Percentiles rank a stretch among this genome's conserved stretches.
phyloP scores from a whole-genome alignment of 1,284 basidiomycete genomes.

The Microbotryum silenes-acaulis region DNA sequence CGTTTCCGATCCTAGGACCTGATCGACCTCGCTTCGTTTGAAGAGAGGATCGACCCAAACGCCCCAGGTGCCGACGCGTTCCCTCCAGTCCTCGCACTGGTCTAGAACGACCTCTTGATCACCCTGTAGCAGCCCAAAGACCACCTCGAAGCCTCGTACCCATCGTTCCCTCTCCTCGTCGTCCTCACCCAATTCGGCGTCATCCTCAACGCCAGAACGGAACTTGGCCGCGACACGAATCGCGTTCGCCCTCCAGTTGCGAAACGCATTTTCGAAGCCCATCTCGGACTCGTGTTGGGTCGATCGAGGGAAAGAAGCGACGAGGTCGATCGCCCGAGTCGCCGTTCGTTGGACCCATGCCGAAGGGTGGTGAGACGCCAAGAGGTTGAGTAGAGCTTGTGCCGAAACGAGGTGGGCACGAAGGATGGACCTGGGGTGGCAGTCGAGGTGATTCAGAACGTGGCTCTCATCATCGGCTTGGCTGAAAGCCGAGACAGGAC shows the following conservation, averaged over 20 bases:
- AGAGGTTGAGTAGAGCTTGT: conserved; percentile 58
- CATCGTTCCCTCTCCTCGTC: conserved; percentile 61
- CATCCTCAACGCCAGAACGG: conserved; percentile 39
- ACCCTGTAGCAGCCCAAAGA: conserved; percentile 62
- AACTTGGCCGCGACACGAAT: conserved; percentile 46
- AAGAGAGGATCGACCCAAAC: conserved; percentile 75
- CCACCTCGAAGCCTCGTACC: conserved; percentile 63
- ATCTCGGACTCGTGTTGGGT: conserved; percentile 70
- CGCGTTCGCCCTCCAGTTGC: conserved; percentile 52
- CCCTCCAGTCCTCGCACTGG: conserved; percentile 82
- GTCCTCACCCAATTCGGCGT: conserved; percentile 5
- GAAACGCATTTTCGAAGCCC: conserved; percentile 61
- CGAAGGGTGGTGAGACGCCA: conserved; percentile 53
- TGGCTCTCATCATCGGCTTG: too few species aligned
- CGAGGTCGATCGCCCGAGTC: conserved; percentile 54
- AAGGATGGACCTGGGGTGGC: conserved; percentile 54
- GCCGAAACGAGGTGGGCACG: conserved; percentile 72
- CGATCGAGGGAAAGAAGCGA: conserved; percentile 66
- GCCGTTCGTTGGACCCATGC: conserved; percentile 57
- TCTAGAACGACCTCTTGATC: conserved; percentile 57
- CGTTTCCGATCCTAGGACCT: conserved; percentile 11
- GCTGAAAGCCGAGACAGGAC: background rate
- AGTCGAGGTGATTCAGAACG: too few species aligned
- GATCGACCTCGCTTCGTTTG: conserved; percentile 72
- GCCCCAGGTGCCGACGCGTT: conserved; percentile 79